These are phyloP conservation scores for Candida broadrunensis DNA, from an alignment of 805 yeast species.

Conservation along the genomic window DNA sequence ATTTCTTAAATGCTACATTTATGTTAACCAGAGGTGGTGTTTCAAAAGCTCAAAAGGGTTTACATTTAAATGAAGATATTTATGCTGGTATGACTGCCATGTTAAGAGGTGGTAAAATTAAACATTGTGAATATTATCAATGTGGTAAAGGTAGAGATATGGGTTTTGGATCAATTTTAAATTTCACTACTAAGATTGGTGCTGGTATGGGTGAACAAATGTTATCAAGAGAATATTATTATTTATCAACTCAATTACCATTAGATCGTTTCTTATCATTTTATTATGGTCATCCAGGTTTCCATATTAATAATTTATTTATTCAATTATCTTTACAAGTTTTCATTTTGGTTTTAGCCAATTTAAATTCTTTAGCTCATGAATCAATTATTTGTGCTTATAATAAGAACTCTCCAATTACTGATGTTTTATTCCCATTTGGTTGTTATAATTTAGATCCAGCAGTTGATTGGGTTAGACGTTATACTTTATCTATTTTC, in stretches of 20 bases:
- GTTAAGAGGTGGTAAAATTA: constrained; percentile 77
- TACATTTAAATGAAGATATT: constrained; percentile 81
- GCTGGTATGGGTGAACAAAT: constrained; percentile 92
- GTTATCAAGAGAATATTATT: constrained; percentile 78
- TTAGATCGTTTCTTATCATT: constrained; percentile 76
- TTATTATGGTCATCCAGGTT: constrained; percentile 85
- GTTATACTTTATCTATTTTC: constrained; percentile 71
- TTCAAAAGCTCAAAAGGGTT: constrained; percentile 79
- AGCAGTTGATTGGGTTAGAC: constrained; percentile 68
- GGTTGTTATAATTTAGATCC: constrained; percentile 76
- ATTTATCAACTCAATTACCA: constrained; percentile 73
- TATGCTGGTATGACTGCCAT: constrained; percentile 84
- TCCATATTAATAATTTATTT: constrained; percentile 75
- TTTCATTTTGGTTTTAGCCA: constrained; percentile 58
- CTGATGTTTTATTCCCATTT: constrained; percentile 57
- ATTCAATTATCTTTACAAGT: constrained; percentile 59
- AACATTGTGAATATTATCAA: constrained; percentile 79
- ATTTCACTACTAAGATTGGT: constrained; percentile 81
- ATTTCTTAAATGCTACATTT: constrained; percentile 68
- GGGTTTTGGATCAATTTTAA: constrained; percentile 79
- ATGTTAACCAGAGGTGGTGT: constrained; percentile 88
- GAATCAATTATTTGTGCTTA: constrained; percentile 62
- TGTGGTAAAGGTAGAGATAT: constrained; percentile 87
- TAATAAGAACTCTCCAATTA: constrained; percentile 54
- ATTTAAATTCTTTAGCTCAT: constrained; percentile 61